Conservation (phyloP, 1,139 yeast species). For the Geotrichum aggregatum region DNA sequence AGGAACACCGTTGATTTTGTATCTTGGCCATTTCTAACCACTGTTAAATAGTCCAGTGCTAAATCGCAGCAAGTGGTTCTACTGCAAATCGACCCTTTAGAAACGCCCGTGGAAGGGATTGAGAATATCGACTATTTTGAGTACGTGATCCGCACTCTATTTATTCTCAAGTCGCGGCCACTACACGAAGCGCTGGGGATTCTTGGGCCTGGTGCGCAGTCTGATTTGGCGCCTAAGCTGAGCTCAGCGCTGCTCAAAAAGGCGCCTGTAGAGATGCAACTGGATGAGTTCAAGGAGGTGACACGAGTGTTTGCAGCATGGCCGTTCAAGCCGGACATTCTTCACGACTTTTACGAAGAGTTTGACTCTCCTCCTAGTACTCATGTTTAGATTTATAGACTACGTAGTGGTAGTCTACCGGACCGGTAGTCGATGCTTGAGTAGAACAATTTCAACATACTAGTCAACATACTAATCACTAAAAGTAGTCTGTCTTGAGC, state of each 20-base stretch:
- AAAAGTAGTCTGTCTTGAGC: too few relatives aligned
- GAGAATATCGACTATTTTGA: conserved; percentile 56
- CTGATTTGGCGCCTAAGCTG: conserved; percentile 50
- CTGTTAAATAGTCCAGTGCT: conserved; percentile 8
- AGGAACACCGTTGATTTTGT: background rate
- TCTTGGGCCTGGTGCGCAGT: conserved; percentile 75
- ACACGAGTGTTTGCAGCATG: conserved; percentile 57
- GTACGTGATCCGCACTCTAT: conserved; percentile 60
- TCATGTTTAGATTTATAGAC: conserved; percentile 2
- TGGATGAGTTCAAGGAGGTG: conserved; percentile 52
- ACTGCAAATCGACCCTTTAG: conserved; percentile 31
- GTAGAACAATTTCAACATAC: too few relatives aligned
- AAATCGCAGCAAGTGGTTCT: conserved; percentile 24
- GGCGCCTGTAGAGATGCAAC: conserved; percentile 48
- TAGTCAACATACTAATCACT: too few relatives aligned
- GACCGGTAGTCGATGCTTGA: too few relatives aligned
- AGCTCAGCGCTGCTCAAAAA: conserved; percentile 44
- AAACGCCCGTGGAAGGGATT: conserved; percentile 26
- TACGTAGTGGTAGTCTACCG: too few relatives aligned
- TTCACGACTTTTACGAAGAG: conserved; percentile 43
- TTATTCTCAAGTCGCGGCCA: conserved; percentile 51
- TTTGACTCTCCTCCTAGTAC: conserved; percentile 1
- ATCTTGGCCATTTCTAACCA: background rate
- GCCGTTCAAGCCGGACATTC: conserved; percentile 79
- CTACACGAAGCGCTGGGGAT: conserved; percentile 49